Evolutionary conservation across 2,329 filamentous ascomycete species (phyloP), one percentile per base, ranked within the genome.

Genomic region (Penicillium rolfsii): DNA sequence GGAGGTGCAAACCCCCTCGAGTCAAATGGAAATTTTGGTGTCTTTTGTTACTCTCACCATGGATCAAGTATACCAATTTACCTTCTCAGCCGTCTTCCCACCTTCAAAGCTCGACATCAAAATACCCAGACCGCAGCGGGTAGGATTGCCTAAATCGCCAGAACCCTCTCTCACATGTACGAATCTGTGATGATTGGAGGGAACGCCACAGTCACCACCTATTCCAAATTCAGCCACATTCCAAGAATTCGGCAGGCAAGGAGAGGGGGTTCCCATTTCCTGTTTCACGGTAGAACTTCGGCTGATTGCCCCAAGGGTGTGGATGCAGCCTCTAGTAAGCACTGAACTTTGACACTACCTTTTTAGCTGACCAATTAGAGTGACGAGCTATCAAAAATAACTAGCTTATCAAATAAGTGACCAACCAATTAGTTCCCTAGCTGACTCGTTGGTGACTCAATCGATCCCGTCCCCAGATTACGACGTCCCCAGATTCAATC

Each of bases 211-310:
- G 24, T 4, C 43, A 46, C 24, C 22, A 14, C 30, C 5, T 41
- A 35, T 19, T 9, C n/a, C 4, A 7, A 28, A 48, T 1, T 30
- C 45, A 30, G 24, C 26, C 16, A 48, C 26, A 48, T 48, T 30
- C 45, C 26, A 6, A 16, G 6, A 19, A 30, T 30, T 11, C 22
- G 3, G 4, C 3, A 3, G 14, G 12, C 0, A 24, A 52, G 3
- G 24, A 24, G 19, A 16, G 12, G 30, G 16, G 49, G 49, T 38
- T 52, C n/a, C 30, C n/a, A 22, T 46, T 58, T 24, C 56, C 56
- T 5, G 7, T 38, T 26, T 22, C 6, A 14, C 56, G 56, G 56
- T 16, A 58, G 40, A 58, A 58, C 56, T 49, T 58, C 56, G 56
- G 56, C 48, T 19, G 16, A 35, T 57, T 41, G 35, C 19, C 36